phyloP scores from a whole-genome alignment of 1,284 basidiomycete species.

The Bondarzewia mesenterica region DNA sequence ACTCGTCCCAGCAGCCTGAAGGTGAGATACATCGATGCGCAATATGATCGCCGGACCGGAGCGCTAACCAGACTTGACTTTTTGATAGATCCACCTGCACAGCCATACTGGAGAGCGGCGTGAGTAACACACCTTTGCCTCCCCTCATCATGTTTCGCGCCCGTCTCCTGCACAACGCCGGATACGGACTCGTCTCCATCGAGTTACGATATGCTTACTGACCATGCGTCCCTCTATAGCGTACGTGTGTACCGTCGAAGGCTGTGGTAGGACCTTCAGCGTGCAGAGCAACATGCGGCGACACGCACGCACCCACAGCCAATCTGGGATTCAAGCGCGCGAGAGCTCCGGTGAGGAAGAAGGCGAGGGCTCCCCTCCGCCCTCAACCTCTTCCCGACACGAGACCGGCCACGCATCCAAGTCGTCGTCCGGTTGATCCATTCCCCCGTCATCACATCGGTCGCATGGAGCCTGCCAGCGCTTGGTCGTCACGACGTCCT shows the following conservation, averaged over 20 bases:
- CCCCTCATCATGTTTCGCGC: conserved; percentile 3
- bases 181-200: neutral
- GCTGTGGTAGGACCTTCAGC: conserved; percentile 74
- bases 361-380: conserved; percentile 18
- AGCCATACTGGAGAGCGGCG: conserved; percentile 82
- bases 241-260: conserved; percentile 65
- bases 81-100: conserved; percentile 67
- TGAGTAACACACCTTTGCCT: conserved; percentile 31
- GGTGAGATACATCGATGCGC: conserved; percentile 34
- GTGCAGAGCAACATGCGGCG: conserved; percentile 84
- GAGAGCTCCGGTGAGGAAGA: conserved; percentile 39
- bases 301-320: conserved; percentile 67
- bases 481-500: neutral
- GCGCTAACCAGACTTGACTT: conserved; percentile 3
- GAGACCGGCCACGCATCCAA: neutral
- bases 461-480: neutral
- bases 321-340: conserved; percentile 25
- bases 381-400: too few species aligned
- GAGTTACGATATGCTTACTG: conserved; percentile 6
- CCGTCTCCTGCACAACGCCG: neutral
- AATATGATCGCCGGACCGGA: neutral
- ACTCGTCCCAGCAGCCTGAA: conserved; percentile 76
- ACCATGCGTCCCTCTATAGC: conserved; percentile 35
- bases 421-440: neutral
- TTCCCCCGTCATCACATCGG: too few species aligned